Conservation (phyloP, 179 eudicot genomes). For the Actinidia chinensis region DNA sequence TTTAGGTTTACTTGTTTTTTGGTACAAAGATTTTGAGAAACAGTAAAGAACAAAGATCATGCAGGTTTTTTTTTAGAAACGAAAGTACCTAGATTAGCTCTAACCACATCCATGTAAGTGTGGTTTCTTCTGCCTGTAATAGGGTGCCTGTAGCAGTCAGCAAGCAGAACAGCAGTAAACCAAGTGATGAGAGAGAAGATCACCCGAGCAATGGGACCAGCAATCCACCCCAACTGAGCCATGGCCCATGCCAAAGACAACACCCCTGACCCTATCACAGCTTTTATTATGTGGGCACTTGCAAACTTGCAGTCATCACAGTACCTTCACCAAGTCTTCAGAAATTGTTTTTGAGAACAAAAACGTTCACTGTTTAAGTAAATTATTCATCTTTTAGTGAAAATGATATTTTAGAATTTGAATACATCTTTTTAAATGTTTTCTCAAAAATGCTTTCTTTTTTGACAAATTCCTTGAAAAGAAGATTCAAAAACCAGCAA, state of each 20-base stretch:
- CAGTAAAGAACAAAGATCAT: not conserved
- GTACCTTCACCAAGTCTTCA: too few relatives aligned
- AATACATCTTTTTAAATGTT: too few relatives aligned
- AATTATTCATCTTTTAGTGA: too few relatives aligned
- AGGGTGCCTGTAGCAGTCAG: constrained; percentile 25
- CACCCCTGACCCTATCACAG: constrained; percentile 32
- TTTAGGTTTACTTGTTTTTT: too few relatives aligned
- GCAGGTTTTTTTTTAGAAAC: not conserved
- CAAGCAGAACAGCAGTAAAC: constrained; percentile 21
- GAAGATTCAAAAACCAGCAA: too few relatives aligned
- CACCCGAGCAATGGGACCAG: constrained; percentile 17
- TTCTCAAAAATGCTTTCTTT: too few relatives aligned
- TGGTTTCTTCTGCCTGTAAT: constrained; percentile 16
- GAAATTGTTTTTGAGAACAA: too few relatives aligned
- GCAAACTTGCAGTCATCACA: constrained; percentile 27
- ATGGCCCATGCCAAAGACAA: constrained; percentile 29
- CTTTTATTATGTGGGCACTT: constrained; percentile 30
- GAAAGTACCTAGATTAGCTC: constrained; percentile 21
- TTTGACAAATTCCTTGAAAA: too few relatives aligned
- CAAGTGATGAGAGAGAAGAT: constrained; percentile 20
- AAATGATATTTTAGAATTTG: too few relatives aligned
- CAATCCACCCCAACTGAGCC: constrained; percentile 32
- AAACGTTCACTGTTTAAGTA: too few relatives aligned
- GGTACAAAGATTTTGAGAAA: too few relatives aligned
- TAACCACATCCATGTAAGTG: constrained; percentile 26